These are phyloP conservation scores for Yamadazyma sp. DNA, from an alignment of 1,139 yeast genomes.

Conservation along the genomic window DNA sequence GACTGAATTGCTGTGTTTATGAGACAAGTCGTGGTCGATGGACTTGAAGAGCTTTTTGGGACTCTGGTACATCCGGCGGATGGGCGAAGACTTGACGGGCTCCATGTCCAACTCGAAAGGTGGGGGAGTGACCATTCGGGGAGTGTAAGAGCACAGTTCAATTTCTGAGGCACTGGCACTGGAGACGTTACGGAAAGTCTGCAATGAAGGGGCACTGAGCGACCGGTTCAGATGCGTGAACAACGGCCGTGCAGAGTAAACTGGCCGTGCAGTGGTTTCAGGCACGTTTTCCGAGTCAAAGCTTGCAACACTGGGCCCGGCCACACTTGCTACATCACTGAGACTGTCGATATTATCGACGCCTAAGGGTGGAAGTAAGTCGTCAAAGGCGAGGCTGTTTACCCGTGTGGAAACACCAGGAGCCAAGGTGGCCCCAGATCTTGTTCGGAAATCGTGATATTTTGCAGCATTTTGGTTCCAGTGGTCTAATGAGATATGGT, in stretches of 20 bases:
- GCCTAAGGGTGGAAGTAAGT: conserved; percentile 23
- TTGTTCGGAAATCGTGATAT: conserved; percentile 25
- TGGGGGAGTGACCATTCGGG: conserved; percentile 15
- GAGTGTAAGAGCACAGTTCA: neutral
- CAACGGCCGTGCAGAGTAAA: too few relatives aligned
- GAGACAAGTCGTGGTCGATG: conserved; percentile 15
- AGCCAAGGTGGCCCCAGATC: conserved; percentile 20
- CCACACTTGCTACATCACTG: conserved; percentile 22
- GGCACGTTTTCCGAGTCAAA: neutral
- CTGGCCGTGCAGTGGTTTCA: neutral
- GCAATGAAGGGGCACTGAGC: conserved; percentile 43
- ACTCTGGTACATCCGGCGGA: conserved; percentile 34
- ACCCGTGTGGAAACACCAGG: too few relatives aligned
- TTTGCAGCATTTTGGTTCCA: conserved; percentile 29
- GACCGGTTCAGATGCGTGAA: conserved; percentile 28
- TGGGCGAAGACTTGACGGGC: conserved; percentile 27
- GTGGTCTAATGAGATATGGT: conserved; percentile 29
- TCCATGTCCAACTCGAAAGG: conserved; percentile 11
- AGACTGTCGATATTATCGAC: conserved; percentile 29
- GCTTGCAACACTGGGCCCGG: neutral
- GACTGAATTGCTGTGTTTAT: conserved; percentile 30
- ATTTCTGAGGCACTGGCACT: neutral
- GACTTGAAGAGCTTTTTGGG: conserved; percentile 35
- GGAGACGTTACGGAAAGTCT: conserved; percentile 29
- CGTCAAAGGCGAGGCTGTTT: conserved; percentile 9